Percentiles rank a stretch among this genome's conserved stretches.
Conservation (phyloP, 1,139 yeast species). For the Wickerhamiella pararugosa region DNA sequence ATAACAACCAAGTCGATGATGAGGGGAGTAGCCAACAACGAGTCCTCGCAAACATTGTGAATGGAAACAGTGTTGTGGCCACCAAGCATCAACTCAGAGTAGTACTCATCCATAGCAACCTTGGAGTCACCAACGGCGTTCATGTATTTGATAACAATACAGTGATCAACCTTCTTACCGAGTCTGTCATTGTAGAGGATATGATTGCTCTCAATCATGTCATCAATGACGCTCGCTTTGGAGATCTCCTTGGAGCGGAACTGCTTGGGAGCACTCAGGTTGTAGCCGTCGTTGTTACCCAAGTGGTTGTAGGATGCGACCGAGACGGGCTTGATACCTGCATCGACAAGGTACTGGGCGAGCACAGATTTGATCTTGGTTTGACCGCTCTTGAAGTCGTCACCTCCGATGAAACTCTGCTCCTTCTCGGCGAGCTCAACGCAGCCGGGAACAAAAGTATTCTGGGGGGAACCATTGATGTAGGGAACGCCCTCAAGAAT, state of each 20-base stretch:
- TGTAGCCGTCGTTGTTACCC: slow-evolving; percentile 93
- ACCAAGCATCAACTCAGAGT: slow-evolving; percentile 92
- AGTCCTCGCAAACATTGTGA: slow-evolving; percentile 94
- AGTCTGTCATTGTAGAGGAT: slow-evolving; percentile 69
- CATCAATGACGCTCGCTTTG: slow-evolving; percentile 86
- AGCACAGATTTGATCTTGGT: slow-evolving; percentile 88
- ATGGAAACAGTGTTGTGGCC: slow-evolving; percentile 91
- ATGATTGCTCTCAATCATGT: slow-evolving; percentile 78
- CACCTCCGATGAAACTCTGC: slow-evolving; percentile 80
- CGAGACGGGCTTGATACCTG: slow-evolving; percentile 89
- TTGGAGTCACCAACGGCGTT: slow-evolving; percentile 93
- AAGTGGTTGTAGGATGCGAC: slow-evolving; percentile 92
- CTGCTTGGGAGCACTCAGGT: slow-evolving; percentile 81
- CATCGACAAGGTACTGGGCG: slow-evolving; percentile 92
- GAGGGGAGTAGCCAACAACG: slow-evolving; percentile 85
- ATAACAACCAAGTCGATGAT: slow-evolving; percentile 83
- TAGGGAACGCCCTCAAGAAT: slow-evolving; percentile 79
- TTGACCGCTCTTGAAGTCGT: slow-evolving; percentile 94
- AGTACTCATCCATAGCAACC: slow-evolving; percentile 97
- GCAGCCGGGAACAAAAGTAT: slow-evolving; percentile 92
- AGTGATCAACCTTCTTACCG: slow-evolving; percentile 77
- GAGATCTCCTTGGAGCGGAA: slow-evolving; percentile 93
- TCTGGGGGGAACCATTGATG: slow-evolving; percentile 94
- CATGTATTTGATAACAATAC: slow-evolving; percentile 87
- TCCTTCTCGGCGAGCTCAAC: slow-evolving; percentile 75